Conservation (phyloP, 23 red algal species). For the Gracilaria domingensis region DNA sequence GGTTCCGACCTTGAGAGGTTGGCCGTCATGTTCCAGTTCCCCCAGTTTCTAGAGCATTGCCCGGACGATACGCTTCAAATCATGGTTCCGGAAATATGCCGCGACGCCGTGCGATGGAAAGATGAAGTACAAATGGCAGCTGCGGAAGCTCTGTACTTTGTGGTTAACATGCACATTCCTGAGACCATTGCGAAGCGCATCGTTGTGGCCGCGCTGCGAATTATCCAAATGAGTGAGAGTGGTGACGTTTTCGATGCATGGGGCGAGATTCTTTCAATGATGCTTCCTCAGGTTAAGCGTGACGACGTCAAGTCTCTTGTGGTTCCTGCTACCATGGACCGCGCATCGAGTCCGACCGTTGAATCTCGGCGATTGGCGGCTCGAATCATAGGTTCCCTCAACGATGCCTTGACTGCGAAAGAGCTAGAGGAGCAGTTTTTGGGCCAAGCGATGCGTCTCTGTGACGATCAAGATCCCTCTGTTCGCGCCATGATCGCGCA, state of each 20-base stretch:
- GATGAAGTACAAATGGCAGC: constrained; percentile 84
- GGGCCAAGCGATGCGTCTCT: constrained; percentile 74
- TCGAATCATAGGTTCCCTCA: constrained; percentile 79
- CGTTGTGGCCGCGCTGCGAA: constrained; percentile 75
- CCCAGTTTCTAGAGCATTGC: constrained; percentile 93
- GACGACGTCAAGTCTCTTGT: constrained; percentile 77
- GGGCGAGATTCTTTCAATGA: constrained; percentile 93
- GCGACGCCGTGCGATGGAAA: constrained; percentile 81
- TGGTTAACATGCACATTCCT: constrained; percentile 80
- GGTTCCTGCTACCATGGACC: constrained; percentile 77
- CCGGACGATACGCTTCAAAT: constrained; percentile 78
- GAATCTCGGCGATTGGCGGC: constrained; percentile 81
- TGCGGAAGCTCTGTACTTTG: constrained; percentile 89
- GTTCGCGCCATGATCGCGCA: constrained; percentile 89
- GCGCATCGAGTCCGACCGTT: constrained; percentile 74
- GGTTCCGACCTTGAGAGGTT: constrained; percentile 84
- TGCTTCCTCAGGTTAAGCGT: constrained; percentile 83
- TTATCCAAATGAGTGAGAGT: constrained; percentile 78
- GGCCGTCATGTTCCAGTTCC: constrained; percentile 91
- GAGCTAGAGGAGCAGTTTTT: constrained; percentile 78
- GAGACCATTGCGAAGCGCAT: constrained; percentile 75
- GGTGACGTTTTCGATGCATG: constrained; percentile 91
- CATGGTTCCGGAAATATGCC: constrained; percentile 88
- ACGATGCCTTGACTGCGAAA: constrained; percentile 75
- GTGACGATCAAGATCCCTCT: constrained; percentile 75